Base-by-base conservation (phyloP, 129 eudicot genomes). In the Cynara cardunculus region DNA sequence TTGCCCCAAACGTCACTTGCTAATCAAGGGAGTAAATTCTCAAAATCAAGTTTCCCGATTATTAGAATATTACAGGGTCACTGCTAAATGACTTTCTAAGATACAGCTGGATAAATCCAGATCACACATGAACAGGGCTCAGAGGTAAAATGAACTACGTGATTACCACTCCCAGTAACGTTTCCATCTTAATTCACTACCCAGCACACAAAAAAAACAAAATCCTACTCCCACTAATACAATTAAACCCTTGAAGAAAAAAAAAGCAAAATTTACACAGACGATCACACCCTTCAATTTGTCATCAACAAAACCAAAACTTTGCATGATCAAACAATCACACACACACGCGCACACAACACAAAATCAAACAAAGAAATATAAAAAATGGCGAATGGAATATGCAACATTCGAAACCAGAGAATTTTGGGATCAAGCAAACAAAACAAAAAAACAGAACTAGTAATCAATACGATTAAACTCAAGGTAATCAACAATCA, bases 91-190 rank as follows among this genome's bases (percentile, higher is more conserved):
- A 77, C 11, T 65, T 32, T 66, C 41, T 34, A 77, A 35, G 32
- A 49, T 79, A 32, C 5, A 53, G 5, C 14, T 53, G 9, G 12
- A 73, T 10, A 75, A 22, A 27, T 66, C 13, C 13, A 75, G 8
- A 69, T 69, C 25, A 75, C 56, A 53, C 53, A 13, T 66, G 31
- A 75, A 69, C 85, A 69, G 65, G 18, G 76, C 64, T 28, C 66
- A 66, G 68, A 41, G 30, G 30, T 66, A 18, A 68, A 78, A 66
- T 74, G 3, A 74, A 18, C 85, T 82, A 67, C 83, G 25, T 69
- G 56, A 69, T 70, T 70, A 79, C 83, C 62, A 79, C 71, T 79
- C 26, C 3, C 39, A 31, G 25, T 71, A 80, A 39, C 25, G 27
- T 13, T 22, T 56, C 10, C 69, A 30, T 75, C 21, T 75, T 4